phyloP scores from a whole-genome alignment of 2,329 filamentous ascomycete species.

The Ophiostoma sp. region DNA sequence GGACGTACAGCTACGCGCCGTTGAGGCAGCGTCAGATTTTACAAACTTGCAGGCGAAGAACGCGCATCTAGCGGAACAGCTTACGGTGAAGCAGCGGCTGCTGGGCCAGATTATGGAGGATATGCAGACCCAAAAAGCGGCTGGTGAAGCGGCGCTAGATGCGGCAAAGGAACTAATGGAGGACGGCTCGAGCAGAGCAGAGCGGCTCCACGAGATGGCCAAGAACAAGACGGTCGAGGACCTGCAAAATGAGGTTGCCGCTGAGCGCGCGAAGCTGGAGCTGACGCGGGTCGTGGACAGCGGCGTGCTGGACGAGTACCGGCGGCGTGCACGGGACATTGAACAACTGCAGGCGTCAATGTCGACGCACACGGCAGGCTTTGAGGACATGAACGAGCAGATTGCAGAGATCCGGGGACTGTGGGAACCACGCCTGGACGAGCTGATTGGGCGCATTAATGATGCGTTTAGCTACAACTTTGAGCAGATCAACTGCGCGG shows the following conservation, averaged over 20 bases:
- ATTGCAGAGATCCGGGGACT: constrained; percentile 62
- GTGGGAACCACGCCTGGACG: constrained; percentile 83
- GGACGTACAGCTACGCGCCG: constrained; percentile 61
- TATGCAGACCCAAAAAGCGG: constrained; percentile 2
- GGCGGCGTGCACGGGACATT: constrained; percentile 66
- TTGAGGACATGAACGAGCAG: constrained; percentile 50
- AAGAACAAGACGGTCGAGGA: constrained; percentile 53
- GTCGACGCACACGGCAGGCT: constrained; percentile 47
- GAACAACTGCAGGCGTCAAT: constrained; percentile 54
- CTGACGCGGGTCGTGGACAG: constrained; percentile 74
- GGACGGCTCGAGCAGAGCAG: constrained; percentile 35
- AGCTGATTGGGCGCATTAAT: constrained; percentile 73
- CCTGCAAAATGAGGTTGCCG: constrained; percentile 66
- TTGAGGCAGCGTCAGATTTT: constrained; percentile 81
- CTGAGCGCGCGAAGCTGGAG: constrained; percentile 68
- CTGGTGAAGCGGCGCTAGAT: constrained; percentile 31
- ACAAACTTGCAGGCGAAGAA: constrained; percentile 63
- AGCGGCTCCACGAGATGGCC: constrained; percentile 42
- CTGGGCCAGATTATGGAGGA: constrained; percentile 34
- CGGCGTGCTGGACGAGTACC: constrained; percentile 69
- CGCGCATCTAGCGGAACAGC: constrained; percentile 44
- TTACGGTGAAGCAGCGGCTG: constrained; percentile 36
- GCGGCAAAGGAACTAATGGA: constrained; percentile 29
- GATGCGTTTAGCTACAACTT: constrained; percentile 91
- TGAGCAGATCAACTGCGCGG: constrained; percentile 86